Evolutionary conservation across 805 yeast species (phyloP).

Genomic region (Wickerhamomyces strasburgensis): DNA sequence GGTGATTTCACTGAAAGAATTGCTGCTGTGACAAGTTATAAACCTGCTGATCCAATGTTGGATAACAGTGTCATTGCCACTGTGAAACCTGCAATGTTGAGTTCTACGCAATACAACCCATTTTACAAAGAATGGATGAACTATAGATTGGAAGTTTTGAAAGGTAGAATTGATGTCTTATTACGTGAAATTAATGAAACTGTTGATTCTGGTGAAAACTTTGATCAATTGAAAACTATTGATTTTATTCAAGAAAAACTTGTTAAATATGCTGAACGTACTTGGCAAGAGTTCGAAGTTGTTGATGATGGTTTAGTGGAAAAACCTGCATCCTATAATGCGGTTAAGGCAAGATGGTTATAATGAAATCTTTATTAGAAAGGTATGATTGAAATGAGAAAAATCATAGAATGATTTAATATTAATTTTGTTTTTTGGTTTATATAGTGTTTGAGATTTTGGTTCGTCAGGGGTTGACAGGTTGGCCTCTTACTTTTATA

Average conservation of each 20-base stretch:
- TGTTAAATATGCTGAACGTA: slow-evolving; percentile 22
- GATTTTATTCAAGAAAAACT: slow-evolving; percentile 22
- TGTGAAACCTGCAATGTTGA: slow-evolving; percentile 32
- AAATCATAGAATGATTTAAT: too few relatives aligned
- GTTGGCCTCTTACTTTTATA: too few relatives aligned
- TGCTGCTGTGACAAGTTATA: slow-evolving; percentile 35
- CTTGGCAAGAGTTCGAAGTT: slow-evolving; percentile 29
- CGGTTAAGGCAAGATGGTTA: slow-evolving; percentile 6
- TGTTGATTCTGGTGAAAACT: slow-evolving; percentile 21
- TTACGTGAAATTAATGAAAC: slow-evolving; percentile 18
- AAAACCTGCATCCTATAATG: slow-evolving; percentile 14
- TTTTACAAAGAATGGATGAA: slow-evolving; percentile 34
- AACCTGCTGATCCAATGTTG: slow-evolving; percentile 32
- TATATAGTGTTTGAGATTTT: too few relatives aligned
- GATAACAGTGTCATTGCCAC: slow-evolving; percentile 36
- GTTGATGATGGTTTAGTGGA: slow-evolving; percentile 21
- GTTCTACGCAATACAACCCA: slow-evolving; percentile 30
- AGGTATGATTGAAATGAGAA: too few relatives aligned
- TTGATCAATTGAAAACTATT: slow-evolving; percentile 32
- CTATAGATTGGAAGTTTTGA: slow-evolving; percentile 30
- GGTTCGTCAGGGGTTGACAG: too few relatives aligned
- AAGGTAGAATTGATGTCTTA: slow-evolving; percentile 26
- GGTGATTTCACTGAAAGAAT: slow-evolving; percentile 33
- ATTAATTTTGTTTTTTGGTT: too few relatives aligned
- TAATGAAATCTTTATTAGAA: too few relatives aligned